A percentile compares a stretch with the other conserved stretches of the same genome.
phyloP scores from a whole-genome alignment of 768 basidiomycete genomes.

The Boletus tylopilopsis region DNA sequence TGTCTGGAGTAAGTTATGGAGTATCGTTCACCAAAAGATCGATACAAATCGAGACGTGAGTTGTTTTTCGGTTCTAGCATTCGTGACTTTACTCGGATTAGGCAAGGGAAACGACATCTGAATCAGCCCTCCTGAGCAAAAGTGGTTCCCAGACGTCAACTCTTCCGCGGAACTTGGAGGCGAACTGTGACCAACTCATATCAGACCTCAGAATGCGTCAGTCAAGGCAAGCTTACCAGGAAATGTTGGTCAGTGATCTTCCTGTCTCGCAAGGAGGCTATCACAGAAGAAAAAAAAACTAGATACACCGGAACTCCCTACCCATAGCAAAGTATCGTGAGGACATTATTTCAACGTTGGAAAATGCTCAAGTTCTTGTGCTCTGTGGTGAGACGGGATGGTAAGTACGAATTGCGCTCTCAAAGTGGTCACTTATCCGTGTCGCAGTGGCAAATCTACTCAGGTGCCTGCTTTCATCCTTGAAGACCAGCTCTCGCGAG shows the following conservation, averaged over 20 bases:
- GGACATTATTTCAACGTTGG: slow-evolving; percentile 65
- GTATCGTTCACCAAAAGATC: slow-evolving; percentile 63
- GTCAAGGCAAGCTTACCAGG: slow-evolving; percentile 65
- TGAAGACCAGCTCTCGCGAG: slow-evolving; percentile 80
- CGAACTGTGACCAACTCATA: slow-evolving; percentile 49
- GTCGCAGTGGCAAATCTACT: slow-evolving; percentile 86
- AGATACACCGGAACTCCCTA: slow-evolving; percentile 72
- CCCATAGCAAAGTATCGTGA: slow-evolving; percentile 85
- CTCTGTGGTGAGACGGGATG: slow-evolving; percentile 83
- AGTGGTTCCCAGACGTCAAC: slow-evolving; percentile 4
- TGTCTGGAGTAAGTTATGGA: slow-evolving; percentile 66
- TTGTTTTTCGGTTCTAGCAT: background rate
- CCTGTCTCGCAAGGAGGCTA: background rate
- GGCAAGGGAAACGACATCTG: slow-evolving; percentile 17
- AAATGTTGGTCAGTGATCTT: slow-evolving; percentile 71
- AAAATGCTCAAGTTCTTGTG: slow-evolving; percentile 78
- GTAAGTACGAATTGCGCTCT: slow-evolving; percentile 43
- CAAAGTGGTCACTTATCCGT: slow-evolving; percentile 1
- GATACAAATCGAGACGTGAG: slow-evolving; percentile 40
- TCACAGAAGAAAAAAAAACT: background rate
- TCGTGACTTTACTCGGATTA: slow-evolving; percentile 8
- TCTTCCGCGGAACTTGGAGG: slow-evolving; percentile 9
- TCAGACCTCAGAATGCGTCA: slow-evolving; percentile 59
- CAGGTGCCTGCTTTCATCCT: slow-evolving; percentile 93
- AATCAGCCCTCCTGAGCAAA: slow-evolving; percentile 18